Percentiles rank a stretch among this genome's conserved stretches.
These are phyloP conservation scores for Panicum miliaceum DNA, from an alignment of 176 grass and related monocot genomes.

Conservation along the genomic window DNA sequence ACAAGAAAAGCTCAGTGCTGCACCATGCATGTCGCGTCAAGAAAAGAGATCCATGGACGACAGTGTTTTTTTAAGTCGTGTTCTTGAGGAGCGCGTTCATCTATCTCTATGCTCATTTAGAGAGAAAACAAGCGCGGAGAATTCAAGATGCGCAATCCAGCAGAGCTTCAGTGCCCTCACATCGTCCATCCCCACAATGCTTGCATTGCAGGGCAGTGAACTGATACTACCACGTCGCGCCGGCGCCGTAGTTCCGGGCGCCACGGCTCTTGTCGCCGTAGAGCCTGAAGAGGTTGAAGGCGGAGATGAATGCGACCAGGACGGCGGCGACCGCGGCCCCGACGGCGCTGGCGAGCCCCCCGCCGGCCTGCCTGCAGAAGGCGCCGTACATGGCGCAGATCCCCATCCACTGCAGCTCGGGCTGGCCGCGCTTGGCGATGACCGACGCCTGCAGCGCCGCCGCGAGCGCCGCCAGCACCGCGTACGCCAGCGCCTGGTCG, in stretches of 20 bases:
- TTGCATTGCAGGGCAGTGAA: too few relatives aligned
- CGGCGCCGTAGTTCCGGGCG: constrained; percentile 4
- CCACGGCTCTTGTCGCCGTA: constrained; percentile 44
- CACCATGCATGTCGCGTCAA: too few relatives aligned
- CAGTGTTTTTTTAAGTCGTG: too few relatives aligned
- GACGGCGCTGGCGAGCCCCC: constrained; percentile 58
- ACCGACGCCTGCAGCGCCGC: constrained; percentile 64
- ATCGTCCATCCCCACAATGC: too few relatives aligned
- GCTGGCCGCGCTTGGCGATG: constrained; percentile 58
- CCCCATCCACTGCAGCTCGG: constrained; percentile 86
- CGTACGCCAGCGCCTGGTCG: constrained; percentile 91
- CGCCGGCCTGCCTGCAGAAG: constrained; percentile 68
- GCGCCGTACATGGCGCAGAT: constrained; percentile 73
- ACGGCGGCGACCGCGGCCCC: constrained; percentile 48
- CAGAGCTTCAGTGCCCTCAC: too few relatives aligned
- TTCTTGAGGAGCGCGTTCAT: too few relatives aligned
- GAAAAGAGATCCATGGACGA: too few relatives aligned
- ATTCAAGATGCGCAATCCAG: too few relatives aligned
- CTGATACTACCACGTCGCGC: constrained; percentile 3
- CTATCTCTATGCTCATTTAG: too few relatives aligned
- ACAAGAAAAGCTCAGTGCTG: too few relatives aligned
- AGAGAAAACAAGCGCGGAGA: too few relatives aligned
- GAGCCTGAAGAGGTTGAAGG: constrained; percentile 89
- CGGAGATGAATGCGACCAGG: constrained; percentile 58
- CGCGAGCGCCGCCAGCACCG: constrained; percentile 55